Conservation (phyloP, 305 asterid species). For the Ajuga reptans region DNA sequence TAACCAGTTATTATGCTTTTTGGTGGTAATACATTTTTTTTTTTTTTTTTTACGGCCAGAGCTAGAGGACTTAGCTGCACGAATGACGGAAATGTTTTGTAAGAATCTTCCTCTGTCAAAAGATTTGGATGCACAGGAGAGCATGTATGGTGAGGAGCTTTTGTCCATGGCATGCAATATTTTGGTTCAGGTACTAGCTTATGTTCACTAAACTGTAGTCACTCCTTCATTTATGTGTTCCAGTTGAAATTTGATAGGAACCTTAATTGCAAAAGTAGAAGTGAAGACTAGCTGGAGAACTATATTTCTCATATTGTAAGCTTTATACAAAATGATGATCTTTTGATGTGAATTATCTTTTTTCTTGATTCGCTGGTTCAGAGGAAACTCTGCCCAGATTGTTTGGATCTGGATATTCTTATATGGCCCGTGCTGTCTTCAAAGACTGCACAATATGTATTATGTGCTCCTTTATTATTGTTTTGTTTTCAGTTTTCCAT, state of each 20-base stretch:
- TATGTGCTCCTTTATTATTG: not conserved
- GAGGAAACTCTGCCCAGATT: not conserved
- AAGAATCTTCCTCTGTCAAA: conserved; percentile 73
- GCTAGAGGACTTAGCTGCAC: conserved; percentile 59
- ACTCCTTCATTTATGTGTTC: conserved; percentile 10
- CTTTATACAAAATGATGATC: conserved; percentile 7
- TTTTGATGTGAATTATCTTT: not conserved
- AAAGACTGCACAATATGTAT: not conserved
- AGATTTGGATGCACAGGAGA: conserved; percentile 83
- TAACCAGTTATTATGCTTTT: conserved; percentile 8
- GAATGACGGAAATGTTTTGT: conserved; percentile 68
- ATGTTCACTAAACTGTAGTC: conserved; percentile 9
- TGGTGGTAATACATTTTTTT: conserved; percentile 8
- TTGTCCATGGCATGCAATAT: conserved; percentile 69
- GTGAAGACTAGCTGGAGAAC: conserved; percentile 5
- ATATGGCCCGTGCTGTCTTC: not conserved
- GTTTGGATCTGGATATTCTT: not conserved
- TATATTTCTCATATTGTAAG: not conserved
- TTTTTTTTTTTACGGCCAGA: too few relatives aligned
- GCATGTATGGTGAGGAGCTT: conserved; percentile 92
- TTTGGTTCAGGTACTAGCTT: conserved; percentile 79
- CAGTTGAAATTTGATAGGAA: conserved; percentile 6
- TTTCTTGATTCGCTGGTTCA: conserved; percentile 11
- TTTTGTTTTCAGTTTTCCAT: conserved; percentile 8
- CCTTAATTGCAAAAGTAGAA: not conserved